Evolutionary conservation across 495 filamentous ascomycete species (phyloP).

Genomic region (Hamigera avellanea): DNA sequence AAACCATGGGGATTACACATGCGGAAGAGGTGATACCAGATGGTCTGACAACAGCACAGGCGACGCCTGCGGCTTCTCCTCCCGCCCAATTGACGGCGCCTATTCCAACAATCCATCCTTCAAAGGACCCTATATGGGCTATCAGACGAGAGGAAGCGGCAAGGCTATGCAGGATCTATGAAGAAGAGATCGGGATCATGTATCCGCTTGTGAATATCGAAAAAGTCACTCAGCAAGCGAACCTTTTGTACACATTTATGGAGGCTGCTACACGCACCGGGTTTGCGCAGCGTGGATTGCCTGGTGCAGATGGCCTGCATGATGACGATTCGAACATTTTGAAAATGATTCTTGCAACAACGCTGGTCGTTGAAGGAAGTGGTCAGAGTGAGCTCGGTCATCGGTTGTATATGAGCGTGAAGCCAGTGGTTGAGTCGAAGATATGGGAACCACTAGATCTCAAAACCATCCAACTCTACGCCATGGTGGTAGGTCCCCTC

Average conservation of each 20-base stretch:
- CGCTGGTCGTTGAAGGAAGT: conserved; percentile 58
- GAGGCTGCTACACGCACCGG: conserved; percentile 50
- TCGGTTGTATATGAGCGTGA: conserved; percentile 58
- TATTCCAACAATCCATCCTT: conserved; percentile 25
- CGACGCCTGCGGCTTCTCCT: conserved; percentile 41
- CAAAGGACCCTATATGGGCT: conserved; percentile 66
- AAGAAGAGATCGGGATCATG: conserved; percentile 80
- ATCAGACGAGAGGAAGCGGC: conserved; percentile 60
- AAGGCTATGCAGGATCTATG: conserved; percentile 58
- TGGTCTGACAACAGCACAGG: conserved; percentile 38
- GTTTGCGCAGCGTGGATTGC: conserved; percentile 39
- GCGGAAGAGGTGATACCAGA: conserved; percentile 48
- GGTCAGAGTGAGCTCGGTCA: conserved; percentile 65
- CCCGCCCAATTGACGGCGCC: conserved; percentile 31
- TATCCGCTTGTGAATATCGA: conserved; percentile 71
- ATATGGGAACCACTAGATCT: conserved; percentile 56
- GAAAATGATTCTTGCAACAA: conserved; percentile 70
- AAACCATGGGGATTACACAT: conserved; percentile 69
- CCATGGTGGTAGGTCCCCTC: conserved; percentile 46
- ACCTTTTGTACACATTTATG: conserved; percentile 56
- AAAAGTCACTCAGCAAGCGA: conserved; percentile 49
- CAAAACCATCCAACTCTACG: conserved; percentile 59
- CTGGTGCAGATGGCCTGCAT: conserved; percentile 50
- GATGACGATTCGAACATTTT: conserved; percentile 60
- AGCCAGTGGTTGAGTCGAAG: conserved; percentile 54